A percentile compares a stretch with the other conserved stretches of the same genome.
Evolutionary conservation across 1,139 yeast genomes (phyloP).

Genomic region (Yueomyces sp.): DNA sequence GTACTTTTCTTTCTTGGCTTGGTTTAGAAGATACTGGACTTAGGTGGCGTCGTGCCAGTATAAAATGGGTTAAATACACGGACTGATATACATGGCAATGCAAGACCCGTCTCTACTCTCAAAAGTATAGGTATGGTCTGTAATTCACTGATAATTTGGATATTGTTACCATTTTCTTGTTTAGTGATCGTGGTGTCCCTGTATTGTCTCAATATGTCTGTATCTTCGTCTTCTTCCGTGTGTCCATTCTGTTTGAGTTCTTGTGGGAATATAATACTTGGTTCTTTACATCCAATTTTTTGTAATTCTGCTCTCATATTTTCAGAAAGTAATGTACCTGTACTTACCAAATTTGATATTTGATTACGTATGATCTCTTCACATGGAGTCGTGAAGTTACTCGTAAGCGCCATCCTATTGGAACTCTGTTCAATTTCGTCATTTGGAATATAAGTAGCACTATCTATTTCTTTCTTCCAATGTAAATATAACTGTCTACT

Average conservation of each 20-base stretch:
- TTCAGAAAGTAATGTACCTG: slow-evolving; percentile 25
- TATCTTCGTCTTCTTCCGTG: not conserved
- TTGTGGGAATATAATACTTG: slow-evolving; percentile 38
- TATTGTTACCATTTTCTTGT: slow-evolving; percentile 21
- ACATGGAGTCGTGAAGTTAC: slow-evolving; percentile 20
- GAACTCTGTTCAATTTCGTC: slow-evolving; percentile 73
- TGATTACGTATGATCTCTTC: slow-evolving; percentile 46
- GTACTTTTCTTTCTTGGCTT: slow-evolving; percentile 2
- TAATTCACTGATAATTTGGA: slow-evolving; percentile 76
- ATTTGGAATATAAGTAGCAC: slow-evolving; percentile 82
- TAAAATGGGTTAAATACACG: slow-evolving; percentile 83
- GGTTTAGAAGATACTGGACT: no score
- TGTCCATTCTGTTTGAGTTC: slow-evolving; percentile 25
- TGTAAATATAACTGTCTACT: slow-evolving; percentile 63
- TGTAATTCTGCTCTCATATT: slow-evolving; percentile 38
- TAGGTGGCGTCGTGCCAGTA: slow-evolving; percentile 2
- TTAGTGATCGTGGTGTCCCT: slow-evolving; percentile 43
- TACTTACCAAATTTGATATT: slow-evolving; percentile 8
- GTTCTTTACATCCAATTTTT: slow-evolving; percentile 40
- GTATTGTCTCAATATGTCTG: slow-evolving; percentile 40
- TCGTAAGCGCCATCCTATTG: slow-evolving; percentile 63
- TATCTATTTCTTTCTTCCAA: slow-evolving; percentile 87
- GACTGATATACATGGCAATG: slow-evolving; percentile 87
- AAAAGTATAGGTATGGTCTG: slow-evolving; percentile 72
- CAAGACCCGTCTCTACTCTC: slow-evolving; percentile 90